Percentiles rank a stretch among this genome's conserved stretches.
These are phyloP conservation scores for Colletotrichum incanum DNA, from an alignment of 2,329 filamentous ascomycete species.

Conservation along the genomic window DNA sequence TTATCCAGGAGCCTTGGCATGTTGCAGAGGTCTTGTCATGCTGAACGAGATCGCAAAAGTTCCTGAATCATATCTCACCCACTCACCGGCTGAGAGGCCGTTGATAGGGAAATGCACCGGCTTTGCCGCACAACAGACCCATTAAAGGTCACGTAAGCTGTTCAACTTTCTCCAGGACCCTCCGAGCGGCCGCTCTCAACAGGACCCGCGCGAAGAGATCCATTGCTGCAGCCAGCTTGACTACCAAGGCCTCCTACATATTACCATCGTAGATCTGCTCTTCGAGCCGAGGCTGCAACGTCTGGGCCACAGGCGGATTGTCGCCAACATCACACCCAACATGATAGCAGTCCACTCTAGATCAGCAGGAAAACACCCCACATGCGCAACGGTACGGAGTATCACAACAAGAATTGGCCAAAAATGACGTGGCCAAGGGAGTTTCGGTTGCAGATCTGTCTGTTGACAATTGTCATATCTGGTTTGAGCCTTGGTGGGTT, in stretches of 20 bases:
- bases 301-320: not conserved
- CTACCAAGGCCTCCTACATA: not conserved
- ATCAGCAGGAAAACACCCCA: not conserved
- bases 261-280: not conserved
- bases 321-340: not conserved
- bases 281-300: constrained; percentile 19
- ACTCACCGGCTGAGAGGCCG: constrained; percentile 20
- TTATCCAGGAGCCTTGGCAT: constrained; percentile 28
- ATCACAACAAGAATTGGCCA: not conserved
- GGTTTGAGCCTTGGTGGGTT: not conserved
- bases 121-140: constrained; percentile 36
- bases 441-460: not conserved
- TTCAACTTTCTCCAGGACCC: not conserved
- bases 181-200: constrained; percentile 33
- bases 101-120: constrained; percentile 33
- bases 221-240: constrained; percentile 5
- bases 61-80: constrained; percentile 36
- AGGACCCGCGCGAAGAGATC: constrained; percentile 7
- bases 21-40: constrained; percentile 31
- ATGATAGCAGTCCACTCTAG: not conserved
- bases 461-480: not conserved
- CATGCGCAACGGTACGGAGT: not conserved
- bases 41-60: constrained; percentile 34
- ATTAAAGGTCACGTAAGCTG: constrained; percentile 34
- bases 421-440: not conserved